Conservation (phyloP, 1,284 basidiomycete species). For the Puccinia triticina region DNA sequence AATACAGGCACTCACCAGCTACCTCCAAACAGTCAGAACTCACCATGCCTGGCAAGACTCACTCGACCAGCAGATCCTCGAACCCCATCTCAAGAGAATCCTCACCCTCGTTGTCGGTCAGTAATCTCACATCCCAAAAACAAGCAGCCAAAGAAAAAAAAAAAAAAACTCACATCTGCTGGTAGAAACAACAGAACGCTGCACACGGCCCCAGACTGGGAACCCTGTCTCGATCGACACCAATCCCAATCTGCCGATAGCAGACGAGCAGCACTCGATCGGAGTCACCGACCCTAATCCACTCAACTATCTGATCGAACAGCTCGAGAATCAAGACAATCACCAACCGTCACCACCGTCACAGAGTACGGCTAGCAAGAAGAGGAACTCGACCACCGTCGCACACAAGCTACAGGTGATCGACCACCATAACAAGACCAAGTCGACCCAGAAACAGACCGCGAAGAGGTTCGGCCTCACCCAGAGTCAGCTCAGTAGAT, state of each 20-base stretch:
- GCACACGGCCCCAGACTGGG: slow-evolving; percentile 19
- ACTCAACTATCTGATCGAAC: neutral
- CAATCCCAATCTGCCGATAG: neutral
- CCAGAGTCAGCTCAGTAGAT: slow-evolving; percentile 46
- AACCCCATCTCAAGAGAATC: slow-evolving; percentile 29
- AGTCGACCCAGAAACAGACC: slow-evolving; percentile 40
- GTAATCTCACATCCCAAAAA: neutral
- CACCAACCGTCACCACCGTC: neutral
- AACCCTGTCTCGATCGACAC: neutral
- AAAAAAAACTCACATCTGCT: neutral
- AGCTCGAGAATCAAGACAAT: neutral
- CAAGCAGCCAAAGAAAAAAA: neutral
- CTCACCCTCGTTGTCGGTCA: slow-evolving; percentile 21
- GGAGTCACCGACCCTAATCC: neutral
- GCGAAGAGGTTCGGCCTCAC: slow-evolving; percentile 29
- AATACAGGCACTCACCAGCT: slow-evolving; percentile 11
- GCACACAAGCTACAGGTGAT: slow-evolving; percentile 43
- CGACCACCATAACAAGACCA: slow-evolving; percentile 25
- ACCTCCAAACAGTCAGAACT: neutral
- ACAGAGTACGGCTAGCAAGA: neutral
- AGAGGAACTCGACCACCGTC: slow-evolving; percentile 50
- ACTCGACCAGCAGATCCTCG: neutral
- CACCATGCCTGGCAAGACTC: neutral
- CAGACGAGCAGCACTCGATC: neutral
- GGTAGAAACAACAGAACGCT: slow-evolving; percentile 15